Evolutionary conservation across 2,329 filamentous ascomycete genomes (phyloP).

Genomic region (Pestalotiopsis sp.): DNA sequence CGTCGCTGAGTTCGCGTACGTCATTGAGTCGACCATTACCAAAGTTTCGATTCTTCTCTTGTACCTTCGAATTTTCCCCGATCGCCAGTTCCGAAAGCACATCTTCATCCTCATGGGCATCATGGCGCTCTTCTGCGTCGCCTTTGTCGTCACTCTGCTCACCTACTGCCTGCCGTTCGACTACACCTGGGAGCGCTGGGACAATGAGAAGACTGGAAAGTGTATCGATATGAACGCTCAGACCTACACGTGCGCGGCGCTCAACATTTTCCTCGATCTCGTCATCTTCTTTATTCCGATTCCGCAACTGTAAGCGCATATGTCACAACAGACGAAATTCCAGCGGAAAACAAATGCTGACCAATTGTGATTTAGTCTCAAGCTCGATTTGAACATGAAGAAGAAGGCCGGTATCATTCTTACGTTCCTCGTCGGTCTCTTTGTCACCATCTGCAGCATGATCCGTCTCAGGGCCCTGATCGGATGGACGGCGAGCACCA

Average conservation of each 20-base stretch:
- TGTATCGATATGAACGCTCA: conserved; percentile 15
- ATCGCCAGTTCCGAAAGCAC: conserved; percentile 12
- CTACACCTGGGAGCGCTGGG: conserved; percentile 21
- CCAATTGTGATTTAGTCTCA: conserved; percentile 5
- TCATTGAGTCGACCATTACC: conserved; percentile 14
- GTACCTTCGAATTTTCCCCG: conserved; percentile 15
- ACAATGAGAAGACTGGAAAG: conserved; percentile 16
- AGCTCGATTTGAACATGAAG: conserved; percentile 12
- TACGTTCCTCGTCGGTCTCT: conserved; percentile 27
- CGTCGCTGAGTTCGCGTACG: conserved; percentile 15
- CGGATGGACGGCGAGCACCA: conserved; percentile 11
- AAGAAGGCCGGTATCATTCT: conserved; percentile 20
- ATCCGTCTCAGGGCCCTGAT: conserved; percentile 12
- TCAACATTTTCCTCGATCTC: conserved; percentile 16
- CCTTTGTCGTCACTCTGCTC: conserved; percentile 18
- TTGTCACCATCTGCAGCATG: conserved; percentile 15
- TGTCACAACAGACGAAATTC: too few species aligned
- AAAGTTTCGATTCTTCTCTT: conserved; percentile 15
- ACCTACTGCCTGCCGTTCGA: conserved; percentile 21
- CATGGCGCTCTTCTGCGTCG: conserved; percentile 18
- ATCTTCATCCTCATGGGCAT: conserved; percentile 15
- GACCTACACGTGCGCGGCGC: conserved; percentile 10
- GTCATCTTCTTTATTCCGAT: conserved; percentile 16
- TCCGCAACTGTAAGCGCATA: conserved; percentile 14
- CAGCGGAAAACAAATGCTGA: neutral